Percentiles rank a stretch among this genome's conserved stretches.
Evolutionary conservation across 2,329 filamentous ascomycete species (phyloP).

Genomic region (Botrytis fragariae): DNA sequence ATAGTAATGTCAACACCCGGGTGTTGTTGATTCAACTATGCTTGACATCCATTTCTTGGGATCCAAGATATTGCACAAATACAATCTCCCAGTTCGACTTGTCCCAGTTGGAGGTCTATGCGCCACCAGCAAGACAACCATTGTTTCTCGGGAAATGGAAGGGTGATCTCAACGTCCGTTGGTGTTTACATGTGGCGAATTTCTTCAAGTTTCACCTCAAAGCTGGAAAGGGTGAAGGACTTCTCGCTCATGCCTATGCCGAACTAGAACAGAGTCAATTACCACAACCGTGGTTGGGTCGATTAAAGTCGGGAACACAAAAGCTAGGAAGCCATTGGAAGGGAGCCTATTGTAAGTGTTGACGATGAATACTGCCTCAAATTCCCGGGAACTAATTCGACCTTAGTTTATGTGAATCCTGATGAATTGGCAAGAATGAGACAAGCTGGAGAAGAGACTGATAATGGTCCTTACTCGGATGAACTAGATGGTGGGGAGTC

Average conservation of each 20-base stretch:
- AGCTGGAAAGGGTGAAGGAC: slow-evolving; percentile 37
- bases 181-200: slow-evolving; percentile 48
- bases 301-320: slow-evolving; percentile 38
- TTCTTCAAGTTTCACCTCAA: slow-evolving; percentile 54
- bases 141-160: slow-evolving; percentile 44
- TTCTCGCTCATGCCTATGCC: slow-evolving; percentile 36
- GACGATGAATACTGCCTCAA: background rate
- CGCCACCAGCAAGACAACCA: slow-evolving; percentile 36
- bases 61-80: slow-evolving; percentile 32
- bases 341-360: slow-evolving; percentile 46
- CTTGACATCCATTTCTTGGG: slow-evolving; percentile 30
- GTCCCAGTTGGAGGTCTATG: slow-evolving; percentile 47
- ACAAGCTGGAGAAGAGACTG: slow-evolving; percentile 13
- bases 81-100: slow-evolving; percentile 41
- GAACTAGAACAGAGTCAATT: slow-evolving; percentile 41
- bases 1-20: slow-evolving; percentile 17
- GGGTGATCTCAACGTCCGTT: slow-evolving; percentile 44
- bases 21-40: slow-evolving; percentile 34
- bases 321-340: slow-evolving; percentile 48
- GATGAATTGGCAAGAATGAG: slow-evolving; percentile 29
- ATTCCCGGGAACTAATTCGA: slow-evolving; percentile 15
- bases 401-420: slow-evolving; percentile 28
- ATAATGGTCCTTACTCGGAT: slow-evolving; percentile 25
- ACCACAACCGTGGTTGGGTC: slow-evolving; percentile 45
- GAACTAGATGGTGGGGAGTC: slow-evolving; percentile 27